Evolutionary conservation across 108 stramenopile species (phyloP).

Genomic region (Cyclotella sp.): DNA sequence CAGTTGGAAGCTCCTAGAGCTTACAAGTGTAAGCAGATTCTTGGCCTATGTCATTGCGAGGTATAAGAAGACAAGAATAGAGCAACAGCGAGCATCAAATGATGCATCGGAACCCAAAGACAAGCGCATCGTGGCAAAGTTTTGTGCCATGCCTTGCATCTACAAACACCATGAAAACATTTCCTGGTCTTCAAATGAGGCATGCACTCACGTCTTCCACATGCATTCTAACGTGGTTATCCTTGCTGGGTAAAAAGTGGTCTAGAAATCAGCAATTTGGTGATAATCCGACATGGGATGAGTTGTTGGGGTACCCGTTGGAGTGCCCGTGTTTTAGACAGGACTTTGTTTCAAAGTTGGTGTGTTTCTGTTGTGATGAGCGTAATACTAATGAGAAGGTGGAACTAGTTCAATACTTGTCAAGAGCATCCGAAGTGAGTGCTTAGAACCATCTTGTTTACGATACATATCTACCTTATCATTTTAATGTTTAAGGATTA

Average conservation of each 20-base stretch:
- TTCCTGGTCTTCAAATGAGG: conserved; percentile 34
- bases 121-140: conserved; percentile 20
- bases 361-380: conserved; percentile 6
- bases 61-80: too few species aligned
- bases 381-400: background rate
- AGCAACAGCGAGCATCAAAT: background rate
- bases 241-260: conserved; percentile 7
- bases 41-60: too few species aligned
- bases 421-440: too few species aligned
- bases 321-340: conserved; percentile 56
- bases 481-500: too few species aligned
- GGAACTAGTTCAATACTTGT: too few species aligned
- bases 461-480: too few species aligned
- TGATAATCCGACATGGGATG: background rate
- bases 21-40: too few species aligned
- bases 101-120: background rate
- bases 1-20: too few species aligned
- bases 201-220: conserved; percentile 53
- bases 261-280: conserved; percentile 14
- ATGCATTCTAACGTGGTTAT: conserved; percentile 48
- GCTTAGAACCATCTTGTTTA: too few species aligned
- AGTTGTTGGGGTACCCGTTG: conserved; percentile 22
- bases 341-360: conserved; percentile 20
- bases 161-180: conserved; percentile 34
- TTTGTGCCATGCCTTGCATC: conserved; percentile 44